Evolutionary conservation across 179 eudicot genomes (phyloP), one percentile per base, ranked within the genome.

Genomic region (Vitellaria paradoxa): DNA sequence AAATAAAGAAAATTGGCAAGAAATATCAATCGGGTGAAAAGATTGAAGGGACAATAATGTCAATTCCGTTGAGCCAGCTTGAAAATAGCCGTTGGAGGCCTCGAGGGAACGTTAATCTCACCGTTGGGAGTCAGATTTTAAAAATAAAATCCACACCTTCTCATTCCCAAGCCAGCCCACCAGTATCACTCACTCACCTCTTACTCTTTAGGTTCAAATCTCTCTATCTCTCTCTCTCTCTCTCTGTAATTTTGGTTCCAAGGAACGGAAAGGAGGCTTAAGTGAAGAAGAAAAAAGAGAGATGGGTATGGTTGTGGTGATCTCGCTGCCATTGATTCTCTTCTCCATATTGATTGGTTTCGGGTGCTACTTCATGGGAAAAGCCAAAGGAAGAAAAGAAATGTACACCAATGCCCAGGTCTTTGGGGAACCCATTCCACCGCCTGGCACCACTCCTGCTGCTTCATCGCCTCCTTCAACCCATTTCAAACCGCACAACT

Each of bases 351-450:
- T 89, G 26, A 79, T 93, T 13, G 94, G 91, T 15, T 75, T 90
- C 49, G 97, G 96, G 47, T 93, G 97, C 76, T 93, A 87, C 77
- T 89, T 93, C 24, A 78, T 93, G 37, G 97, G 97, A 1, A 87
- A 93, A 82, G 86, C 85, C 66, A 85, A 80, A 49, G 97, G 96
- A 2, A 84, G 91, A 76, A 82, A 85, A 75, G 97, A 91, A 55
- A 84, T 79, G 8, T 75, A 76, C 65, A 83, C 87, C 72, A 83
- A 77, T 68, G 71, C 87, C 45, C 89, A 85, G 50, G 90, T 88
- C 26, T 82, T 81, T 60, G 97, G 95, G 20, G 73, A 84, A 4
- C 97, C 93, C 2, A 84, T 83, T 0, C 97, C 97, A n/a, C 97
- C 97, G 3, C 88, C 85, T 0, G 94, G 86, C 9, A 76, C 11